Evolutionary conservation across 2,329 filamentous ascomycete species (phyloP), one percentile per base, ranked within the genome.

Genomic region (Verticillium isaacii): DNA sequence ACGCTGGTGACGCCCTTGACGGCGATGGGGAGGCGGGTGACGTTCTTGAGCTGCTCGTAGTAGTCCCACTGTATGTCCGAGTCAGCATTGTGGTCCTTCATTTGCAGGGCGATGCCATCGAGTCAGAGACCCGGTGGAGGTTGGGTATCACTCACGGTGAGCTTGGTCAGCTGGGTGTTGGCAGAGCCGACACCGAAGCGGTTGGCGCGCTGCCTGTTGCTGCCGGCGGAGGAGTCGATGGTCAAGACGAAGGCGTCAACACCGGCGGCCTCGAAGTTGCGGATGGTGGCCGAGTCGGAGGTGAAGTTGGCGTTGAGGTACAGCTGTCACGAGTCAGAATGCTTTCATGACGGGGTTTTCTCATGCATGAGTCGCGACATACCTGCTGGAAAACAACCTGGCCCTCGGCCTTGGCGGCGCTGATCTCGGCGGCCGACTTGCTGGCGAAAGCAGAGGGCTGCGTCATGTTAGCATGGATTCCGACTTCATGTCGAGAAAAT

Each of bases 381-480:
- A 73, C 70, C 69, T 75, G 73, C 66, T 76, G 73, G 68, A 78
- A 78, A 34, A 76, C 65, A 32, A 75, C 69, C 66, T 78, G 76
- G 8, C 71, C 71, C 59, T 72, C 64, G 12, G 68, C 68, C 67
- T 76, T 76, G 61, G 69, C 74, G 12, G 68, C 71, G 32, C 71
- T 69, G 61, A 79, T 78, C 66, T 76, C 65, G 65, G 77, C 72
- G 29, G 78, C 74, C 32, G 70, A 67, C 54, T 70, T 66, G 50
- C 66, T 67, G 34, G 75, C 73, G 56, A 68, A 74, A 19, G 74
- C 69, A 3, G 75, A 70, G 32, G 74, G 73, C 73, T 74, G 23
- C 17, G 23, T 32, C 56, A 19, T 6, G 56, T 58, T 41, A 58
- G 56, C 7, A 6, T 41, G 9, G 6, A 39, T 6, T 41, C 14